These are phyloP conservation scores for Boletus insuetus DNA, from an alignment of 768 basidiomycete genomes.

Conservation along the genomic window DNA sequence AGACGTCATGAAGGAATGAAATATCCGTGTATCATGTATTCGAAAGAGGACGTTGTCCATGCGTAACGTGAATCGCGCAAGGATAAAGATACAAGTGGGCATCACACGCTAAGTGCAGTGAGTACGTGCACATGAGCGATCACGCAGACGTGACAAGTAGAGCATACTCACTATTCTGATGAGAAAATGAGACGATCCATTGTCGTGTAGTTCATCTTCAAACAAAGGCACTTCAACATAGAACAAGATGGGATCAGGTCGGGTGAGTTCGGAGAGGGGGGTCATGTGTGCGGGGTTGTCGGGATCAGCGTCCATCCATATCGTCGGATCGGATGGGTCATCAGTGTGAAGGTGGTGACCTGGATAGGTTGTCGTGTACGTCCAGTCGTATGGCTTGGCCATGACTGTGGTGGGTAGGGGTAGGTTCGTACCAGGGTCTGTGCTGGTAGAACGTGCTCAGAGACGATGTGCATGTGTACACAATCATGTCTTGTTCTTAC, in stretches of 20 bases:
- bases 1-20: slow-evolving; percentile 68
- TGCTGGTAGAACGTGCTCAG: slow-evolving; percentile 45
- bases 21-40: slow-evolving; percentile 83
- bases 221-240: slow-evolving; percentile 94
- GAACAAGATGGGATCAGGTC: slow-evolving; percentile 95
- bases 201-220: slow-evolving; percentile 97
- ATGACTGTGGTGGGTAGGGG: slow-evolving; percentile 69
- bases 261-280: slow-evolving; percentile 79
- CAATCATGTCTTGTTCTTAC: slow-evolving; percentile 34
- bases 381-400: slow-evolving; percentile 96
- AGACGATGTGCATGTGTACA: not conserved
- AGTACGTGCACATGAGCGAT: not conserved
- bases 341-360: slow-evolving; percentile 45
- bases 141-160: not conserved
- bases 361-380: slow-evolving; percentile 86
- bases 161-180: slow-evolving; percentile 75
- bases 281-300: slow-evolving; percentile 61
- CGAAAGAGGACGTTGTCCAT: slow-evolving; percentile 96
- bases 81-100: slow-evolving; percentile 91
- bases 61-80: slow-evolving; percentile 86
- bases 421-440: slow-evolving; percentile 57
- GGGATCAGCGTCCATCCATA: slow-evolving; percentile 57
- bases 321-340: slow-evolving; percentile 16
- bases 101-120: slow-evolving; percentile 74
- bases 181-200: slow-evolving; percentile 82